A percentile compares a stretch with the other conserved stretches of the same genome.
Conservation (phyloP, 169 alveolate genomes). For the Plasmodium gonderi region DNA sequence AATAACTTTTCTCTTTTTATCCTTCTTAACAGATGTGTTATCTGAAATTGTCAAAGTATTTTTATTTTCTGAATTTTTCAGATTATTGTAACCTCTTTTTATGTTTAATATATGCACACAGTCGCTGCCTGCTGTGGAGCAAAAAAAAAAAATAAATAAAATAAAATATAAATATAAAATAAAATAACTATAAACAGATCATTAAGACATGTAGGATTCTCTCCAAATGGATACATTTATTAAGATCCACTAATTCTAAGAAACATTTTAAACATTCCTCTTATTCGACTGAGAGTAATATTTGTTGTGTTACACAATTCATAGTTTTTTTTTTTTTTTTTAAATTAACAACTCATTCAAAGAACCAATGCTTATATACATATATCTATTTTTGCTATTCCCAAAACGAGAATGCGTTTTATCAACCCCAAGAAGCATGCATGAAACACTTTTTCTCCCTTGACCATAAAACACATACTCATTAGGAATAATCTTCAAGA, state of each 20-base stretch:
- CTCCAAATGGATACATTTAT: not conserved
- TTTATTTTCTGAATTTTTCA: not conserved
- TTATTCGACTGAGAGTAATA: not conserved
- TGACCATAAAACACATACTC: too few relatives aligned
- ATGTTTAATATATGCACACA: not conserved
- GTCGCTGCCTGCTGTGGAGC: conserved; percentile 1
- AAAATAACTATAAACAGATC: not conserved
- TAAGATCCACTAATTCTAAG: not conserved
- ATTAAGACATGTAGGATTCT: too few relatives aligned
- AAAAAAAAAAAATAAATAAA: not conserved
- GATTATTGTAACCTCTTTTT: conserved; percentile 5
- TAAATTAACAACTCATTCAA: not conserved
- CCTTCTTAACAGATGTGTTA: not conserved
- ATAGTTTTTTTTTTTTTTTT: not conserved
- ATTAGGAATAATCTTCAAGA: too few relatives aligned
- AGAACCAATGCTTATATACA: not conserved
- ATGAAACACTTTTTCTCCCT: too few relatives aligned
- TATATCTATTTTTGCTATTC: not conserved
- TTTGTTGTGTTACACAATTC: not conserved
- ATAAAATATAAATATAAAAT: not conserved
- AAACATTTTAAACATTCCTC: not conserved
- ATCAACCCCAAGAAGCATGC: too few relatives aligned
- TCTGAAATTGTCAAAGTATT: not conserved
- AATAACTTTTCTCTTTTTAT: conserved; percentile 18
- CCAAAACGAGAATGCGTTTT: too few relatives aligned